Base-by-base conservation (phyloP, 73 alveolate genomes). In the Stentor roeselii region DNA sequence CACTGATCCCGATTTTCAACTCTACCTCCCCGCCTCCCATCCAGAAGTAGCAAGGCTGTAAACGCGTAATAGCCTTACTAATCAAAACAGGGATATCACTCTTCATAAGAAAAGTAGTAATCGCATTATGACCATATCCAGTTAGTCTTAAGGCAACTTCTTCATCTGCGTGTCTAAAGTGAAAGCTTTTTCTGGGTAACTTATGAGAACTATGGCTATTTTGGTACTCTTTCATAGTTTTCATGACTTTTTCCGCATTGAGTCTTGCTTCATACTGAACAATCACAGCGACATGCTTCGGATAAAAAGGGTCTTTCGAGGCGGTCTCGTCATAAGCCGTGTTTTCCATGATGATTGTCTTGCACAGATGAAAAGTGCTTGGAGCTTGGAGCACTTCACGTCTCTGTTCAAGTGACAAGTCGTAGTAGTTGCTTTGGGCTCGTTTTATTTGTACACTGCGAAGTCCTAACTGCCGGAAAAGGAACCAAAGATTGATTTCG, bases 11-110 rank as follows among this genome's bases (percentile, higher is more conserved):
- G 0, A 91, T 58, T 75, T 91, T 91, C 27, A 91, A 60, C 37
- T 89, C 95, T 1, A 87, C 96, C 39, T 91, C 83, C 3, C 96
- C 96, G 3, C 95, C 96, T 37, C 96, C 96, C 31, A 91, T 86
- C 91, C 92, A 91, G 80, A 91, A 86, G 61, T 82, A 91, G 37
- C 37, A 30, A 27, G 93, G 93, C 34, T 60, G 38, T 0, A 89
- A 84, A 3, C 82, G 39, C 3, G 58, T 3, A 11, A 91, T 61
- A 4, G 50, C 75, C 32, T 89, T 87, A 41, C 89, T 37, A 11
- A 91, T 36, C 14, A 91, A 41, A 3, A 91, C 59, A 41, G 90
- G 90, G 34, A 91, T 60, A 32, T 77, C 74, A 38, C 50, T 50
- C 31, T 84, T 88, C 93, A 92, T 90, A 39, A 86, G 86, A 86